Conservation (phyloP, 2,329 filamentous ascomycete species). For the Aspergillus ochraceus region DNA sequence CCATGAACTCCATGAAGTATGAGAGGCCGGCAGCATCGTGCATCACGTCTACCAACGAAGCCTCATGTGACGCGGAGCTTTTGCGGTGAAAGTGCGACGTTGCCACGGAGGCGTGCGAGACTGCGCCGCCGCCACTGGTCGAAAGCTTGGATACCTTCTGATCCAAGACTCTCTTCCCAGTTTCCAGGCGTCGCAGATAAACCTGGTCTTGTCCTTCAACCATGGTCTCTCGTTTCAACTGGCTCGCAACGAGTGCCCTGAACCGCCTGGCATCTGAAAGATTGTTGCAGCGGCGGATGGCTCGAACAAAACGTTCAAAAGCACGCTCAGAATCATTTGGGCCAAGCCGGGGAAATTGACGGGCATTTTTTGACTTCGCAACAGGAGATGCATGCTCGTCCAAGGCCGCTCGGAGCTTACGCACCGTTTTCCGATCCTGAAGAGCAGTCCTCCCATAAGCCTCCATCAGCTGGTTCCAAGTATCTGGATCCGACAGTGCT, state of each 20-base stretch:
- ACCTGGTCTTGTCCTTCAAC: conserved; percentile 78
- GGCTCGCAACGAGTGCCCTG: conserved; percentile 86
- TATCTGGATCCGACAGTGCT: conserved; percentile 85
- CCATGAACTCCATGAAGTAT: conserved; percentile 99
- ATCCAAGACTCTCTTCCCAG: conserved; percentile 84
- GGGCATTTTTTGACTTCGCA: conserved; percentile 63
- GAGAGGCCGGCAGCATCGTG: conserved; percentile 87
- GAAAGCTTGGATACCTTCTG: conserved; percentile 83
- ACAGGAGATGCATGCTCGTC: conserved; percentile 90
- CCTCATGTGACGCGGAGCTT: conserved; percentile 68
- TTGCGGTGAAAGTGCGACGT: conserved; percentile 33
- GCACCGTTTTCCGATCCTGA: conserved; percentile 92
- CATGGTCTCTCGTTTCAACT: conserved; percentile 80
- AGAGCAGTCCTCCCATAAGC: conserved; percentile 81
- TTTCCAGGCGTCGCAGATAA: conserved; percentile 86
- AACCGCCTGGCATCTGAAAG: conserved; percentile 90
- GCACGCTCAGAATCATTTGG: conserved; percentile 84
- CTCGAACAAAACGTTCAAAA: conserved; percentile 91
- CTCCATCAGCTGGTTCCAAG: conserved; percentile 96
- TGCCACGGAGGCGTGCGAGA: conserved; percentile 33
- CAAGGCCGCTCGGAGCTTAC: conserved; percentile 83
- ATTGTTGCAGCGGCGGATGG: conserved; percentile 84
- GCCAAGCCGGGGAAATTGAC: conserved; percentile 74
- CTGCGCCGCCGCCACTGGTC: conserved; percentile 55
- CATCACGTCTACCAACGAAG: conserved; percentile 79